Evolutionary conservation across 805 yeast species (phyloP).

Genomic region (Kazachstania kunashirensis): DNA sequence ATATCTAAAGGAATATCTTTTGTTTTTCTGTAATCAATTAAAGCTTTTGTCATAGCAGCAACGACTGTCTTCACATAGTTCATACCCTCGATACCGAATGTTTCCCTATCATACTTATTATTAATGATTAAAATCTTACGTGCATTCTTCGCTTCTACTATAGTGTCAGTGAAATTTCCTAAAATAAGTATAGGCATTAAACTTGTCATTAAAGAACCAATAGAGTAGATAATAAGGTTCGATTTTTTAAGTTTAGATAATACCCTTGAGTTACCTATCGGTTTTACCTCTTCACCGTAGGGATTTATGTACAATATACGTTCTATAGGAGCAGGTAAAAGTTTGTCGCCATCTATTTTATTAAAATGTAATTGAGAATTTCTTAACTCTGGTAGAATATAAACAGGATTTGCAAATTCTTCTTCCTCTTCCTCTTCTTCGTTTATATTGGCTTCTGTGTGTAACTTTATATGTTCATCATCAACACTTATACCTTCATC

Average conservation of each 20-base stretch:
- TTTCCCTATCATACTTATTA: constrained; percentile 73
- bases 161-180: constrained; percentile 62
- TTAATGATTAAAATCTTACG: constrained; percentile 57
- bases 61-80: constrained; percentile 49
- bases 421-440: constrained; percentile 43
- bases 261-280: constrained; percentile 59
- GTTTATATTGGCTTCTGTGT: constrained; percentile 20
- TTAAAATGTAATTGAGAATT: constrained; percentile 67
- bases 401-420: constrained; percentile 41
- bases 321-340: constrained; percentile 64
- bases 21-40: constrained; percentile 14
- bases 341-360: constrained; percentile 42
- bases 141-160: constrained; percentile 27
- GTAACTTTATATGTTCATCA: neutral
- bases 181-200: constrained; percentile 68
- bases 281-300: constrained; percentile 78
- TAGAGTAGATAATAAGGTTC: constrained; percentile 58
- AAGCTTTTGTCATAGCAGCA: constrained; percentile 23
- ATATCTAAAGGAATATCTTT: constrained; percentile 9
- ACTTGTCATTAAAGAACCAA: constrained; percentile 86
- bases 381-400: constrained; percentile 60
- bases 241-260: constrained; percentile 40
- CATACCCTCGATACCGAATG: constrained; percentile 51
- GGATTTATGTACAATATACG: constrained; percentile 75
- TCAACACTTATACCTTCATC: neutral